Conservation (phyloP, 768 basidiomycete genomes). For the Amyloporia xantha region DNA sequence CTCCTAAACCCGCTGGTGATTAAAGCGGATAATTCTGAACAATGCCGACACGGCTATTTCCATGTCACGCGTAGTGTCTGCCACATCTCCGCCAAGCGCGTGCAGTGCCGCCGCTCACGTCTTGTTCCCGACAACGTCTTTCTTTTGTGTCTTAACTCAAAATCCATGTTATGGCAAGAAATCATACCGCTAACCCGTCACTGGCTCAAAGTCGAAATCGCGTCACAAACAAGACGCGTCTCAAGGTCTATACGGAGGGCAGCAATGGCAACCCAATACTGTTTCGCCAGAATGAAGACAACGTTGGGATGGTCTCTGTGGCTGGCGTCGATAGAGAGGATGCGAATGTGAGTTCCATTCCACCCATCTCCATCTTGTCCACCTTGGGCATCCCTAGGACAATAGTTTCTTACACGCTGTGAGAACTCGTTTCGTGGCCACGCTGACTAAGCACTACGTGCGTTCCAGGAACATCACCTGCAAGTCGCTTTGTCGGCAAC, state of each 20-base stretch:
- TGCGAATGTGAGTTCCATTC: conserved; percentile 86
- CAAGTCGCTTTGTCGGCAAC: conserved; percentile 53
- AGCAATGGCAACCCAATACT: conserved; percentile 75
- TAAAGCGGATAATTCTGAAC: no score
- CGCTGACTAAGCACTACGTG: conserved; percentile 39
- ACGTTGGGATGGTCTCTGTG: conserved; percentile 71
- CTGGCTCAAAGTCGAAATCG: conserved; percentile 82
- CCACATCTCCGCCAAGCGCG: conserved; percentile 1
- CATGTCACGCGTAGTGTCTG: no score
- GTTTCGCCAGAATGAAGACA: conserved; percentile 82
- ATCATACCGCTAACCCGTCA: conserved; percentile 67
- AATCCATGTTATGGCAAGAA: conserved; percentile 89
- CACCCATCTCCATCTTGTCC: no score
- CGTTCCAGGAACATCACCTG: conserved; percentile 47
- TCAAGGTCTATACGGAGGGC: conserved; percentile 75
- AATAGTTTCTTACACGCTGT: no score
- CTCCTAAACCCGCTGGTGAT: no score
- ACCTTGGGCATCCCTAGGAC: no score
- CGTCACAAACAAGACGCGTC: conserved; percentile 88
- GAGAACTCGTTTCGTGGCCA: conserved; percentile 41
- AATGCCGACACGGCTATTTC: no score
- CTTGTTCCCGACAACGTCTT: background rate
- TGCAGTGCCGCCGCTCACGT: background rate
- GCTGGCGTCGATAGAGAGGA: conserved; percentile 91
- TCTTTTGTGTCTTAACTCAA: no score